phyloP scores from a whole-genome alignment of 1,284 basidiomycete genomes.

The Stereum hirsutum region DNA sequence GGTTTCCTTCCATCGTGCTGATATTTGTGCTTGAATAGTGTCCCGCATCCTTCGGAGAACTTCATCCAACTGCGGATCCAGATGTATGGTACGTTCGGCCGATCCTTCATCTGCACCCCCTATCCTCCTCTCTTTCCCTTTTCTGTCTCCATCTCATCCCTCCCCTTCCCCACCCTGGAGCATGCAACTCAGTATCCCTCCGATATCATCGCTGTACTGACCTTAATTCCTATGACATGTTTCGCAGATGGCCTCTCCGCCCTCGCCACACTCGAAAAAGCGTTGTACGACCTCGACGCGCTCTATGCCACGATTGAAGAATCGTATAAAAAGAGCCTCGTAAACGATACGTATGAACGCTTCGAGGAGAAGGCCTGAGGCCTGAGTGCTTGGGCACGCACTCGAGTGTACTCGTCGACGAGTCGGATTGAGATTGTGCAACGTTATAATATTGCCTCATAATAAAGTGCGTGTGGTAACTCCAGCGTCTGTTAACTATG shows the following conservation, averaged over 20 bases:
- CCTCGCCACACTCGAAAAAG: constrained; percentile 65
- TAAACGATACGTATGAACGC: constrained; percentile 41
- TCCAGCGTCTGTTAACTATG: too few species aligned
- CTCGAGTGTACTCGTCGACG: too few species aligned
- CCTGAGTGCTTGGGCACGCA: too few species aligned
- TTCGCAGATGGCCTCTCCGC: constrained; percentile 69
- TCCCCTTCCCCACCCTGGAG: not conserved
- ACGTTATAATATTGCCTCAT: too few species aligned
- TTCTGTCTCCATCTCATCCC: too few species aligned
- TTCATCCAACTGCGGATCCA: constrained; percentile 94
- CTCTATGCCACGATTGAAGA: constrained; percentile 64
- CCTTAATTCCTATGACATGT: constrained; percentile 1
- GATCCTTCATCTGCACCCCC: not conserved
- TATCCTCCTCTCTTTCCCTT: too few species aligned
- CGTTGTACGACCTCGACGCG: constrained; percentile 68
- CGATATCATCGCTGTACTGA: too few species aligned
- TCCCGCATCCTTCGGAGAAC: constrained; percentile 94
- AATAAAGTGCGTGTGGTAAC: too few species aligned
- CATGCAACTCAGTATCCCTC: too few species aligned
- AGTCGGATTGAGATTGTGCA: too few species aligned
- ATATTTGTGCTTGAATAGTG: constrained; percentile 52
- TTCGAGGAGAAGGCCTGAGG: constrained; percentile 61
- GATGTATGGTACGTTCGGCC: constrained; percentile 83
- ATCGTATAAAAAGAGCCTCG: constrained; percentile 52
- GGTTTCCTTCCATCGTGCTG: not conserved